Conservation (phyloP, 768 basidiomycete genomes). For the Tricholoma furcatifolium region DNA sequence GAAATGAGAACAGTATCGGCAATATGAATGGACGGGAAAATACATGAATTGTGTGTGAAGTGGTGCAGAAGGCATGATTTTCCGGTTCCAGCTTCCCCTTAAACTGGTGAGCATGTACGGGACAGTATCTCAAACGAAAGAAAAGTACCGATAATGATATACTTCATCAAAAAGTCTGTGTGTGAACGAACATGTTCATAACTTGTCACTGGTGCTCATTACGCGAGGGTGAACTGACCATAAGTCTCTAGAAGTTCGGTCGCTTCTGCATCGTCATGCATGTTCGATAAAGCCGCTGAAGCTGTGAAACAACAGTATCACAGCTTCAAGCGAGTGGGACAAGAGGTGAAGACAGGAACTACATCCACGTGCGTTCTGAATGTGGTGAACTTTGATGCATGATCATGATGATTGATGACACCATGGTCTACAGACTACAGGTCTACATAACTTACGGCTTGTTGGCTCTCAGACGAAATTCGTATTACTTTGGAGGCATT, state of each 20-base stretch:
- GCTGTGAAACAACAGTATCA: slow-evolving; percentile 6
- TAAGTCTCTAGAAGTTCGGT: slow-evolving; percentile 95
- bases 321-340: slow-evolving; percentile 7
- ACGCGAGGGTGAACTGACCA: slow-evolving; percentile 45
- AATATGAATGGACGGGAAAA: slow-evolving; percentile 30
- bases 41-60: slow-evolving; percentile 94
- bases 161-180: slow-evolving; percentile 98
- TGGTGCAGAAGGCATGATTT: slow-evolving; percentile 97
- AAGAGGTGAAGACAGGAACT: not conserved
- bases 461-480: not conserved
- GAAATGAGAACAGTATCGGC: slow-evolving; percentile 4
- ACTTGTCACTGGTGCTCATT: not conserved
- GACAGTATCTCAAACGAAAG: slow-evolving; percentile 7
- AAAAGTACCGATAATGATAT: slow-evolving; percentile 86
- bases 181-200: slow-evolving; percentile 17
- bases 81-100: slow-evolving; percentile 95
- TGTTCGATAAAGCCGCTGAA: slow-evolving; percentile 25
- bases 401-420: too few species aligned
- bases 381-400: too few species aligned
- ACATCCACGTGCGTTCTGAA: slow-evolving; percentile 5
- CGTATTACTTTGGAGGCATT: not conserved
- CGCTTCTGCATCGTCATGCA: slow-evolving; percentile 77
- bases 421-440: too few species aligned
- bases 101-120: slow-evolving; percentile 6
- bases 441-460: too few species aligned